Conservation (phyloP, 2,329 filamentous ascomycete genomes). For the Trichoderma simmonsii region DNA sequence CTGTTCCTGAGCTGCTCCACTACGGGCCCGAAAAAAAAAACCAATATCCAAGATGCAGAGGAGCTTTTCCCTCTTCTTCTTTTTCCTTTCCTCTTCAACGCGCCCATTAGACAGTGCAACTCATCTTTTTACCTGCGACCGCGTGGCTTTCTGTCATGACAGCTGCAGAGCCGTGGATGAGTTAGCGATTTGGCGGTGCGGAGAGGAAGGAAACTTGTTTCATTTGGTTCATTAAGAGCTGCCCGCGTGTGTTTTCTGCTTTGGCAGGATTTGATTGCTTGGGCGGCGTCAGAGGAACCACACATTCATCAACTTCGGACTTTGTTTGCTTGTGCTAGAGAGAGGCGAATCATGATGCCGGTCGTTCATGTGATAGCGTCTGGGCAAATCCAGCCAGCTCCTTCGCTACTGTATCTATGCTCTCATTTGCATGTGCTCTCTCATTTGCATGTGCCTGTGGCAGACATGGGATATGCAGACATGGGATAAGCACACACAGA, state of each 20-base stretch:
- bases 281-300: conserved; percentile 44
- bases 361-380: not conserved
- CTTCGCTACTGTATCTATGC: not conserved
- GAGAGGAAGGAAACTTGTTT: conserved; percentile 44
- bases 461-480: not conserved
- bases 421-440: not conserved
- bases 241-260: conserved; percentile 48
- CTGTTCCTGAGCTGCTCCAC: not conserved
- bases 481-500: not conserved
- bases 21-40: not conserved
- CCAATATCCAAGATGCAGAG: not conserved
- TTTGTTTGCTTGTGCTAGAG: not conserved
- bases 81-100: conserved; percentile 54
- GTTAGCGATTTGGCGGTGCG: conserved; percentile 57
- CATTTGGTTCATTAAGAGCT: conserved; percentile 55
- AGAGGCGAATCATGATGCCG: not conserved
- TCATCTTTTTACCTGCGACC: conserved; percentile 58
- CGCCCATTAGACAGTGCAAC: conserved; percentile 85
- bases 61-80: not conserved
- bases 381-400: not conserved
- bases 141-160: conserved; percentile 67
- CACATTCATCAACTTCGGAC: conserved; percentile 29
- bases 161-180: conserved; percentile 61
- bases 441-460: not conserved
- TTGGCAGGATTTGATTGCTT: conserved; percentile 28